A percentile compares a stretch with the other conserved stretches of the same genome.
These are phyloP conservation scores for Curvularia lunata DNA, from an alignment of 2,329 filamentous ascomycete genomes.

Conservation along the genomic window DNA sequence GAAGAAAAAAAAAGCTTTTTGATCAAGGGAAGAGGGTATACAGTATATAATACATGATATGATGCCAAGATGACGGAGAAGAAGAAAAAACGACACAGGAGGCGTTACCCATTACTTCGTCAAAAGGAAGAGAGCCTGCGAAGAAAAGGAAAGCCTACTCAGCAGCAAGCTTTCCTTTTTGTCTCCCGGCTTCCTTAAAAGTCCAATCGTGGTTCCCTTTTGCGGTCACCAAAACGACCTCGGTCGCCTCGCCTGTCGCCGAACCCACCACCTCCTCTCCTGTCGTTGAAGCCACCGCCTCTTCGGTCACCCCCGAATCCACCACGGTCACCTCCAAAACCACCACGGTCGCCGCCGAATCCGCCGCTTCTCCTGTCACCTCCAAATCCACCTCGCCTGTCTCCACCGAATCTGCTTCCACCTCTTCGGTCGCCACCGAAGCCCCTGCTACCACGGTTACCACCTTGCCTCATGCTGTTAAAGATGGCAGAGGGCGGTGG, in stretches of 20 bases:
- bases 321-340: conserved; percentile 22
- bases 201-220: conserved; percentile 19
- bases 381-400: conserved; percentile 21
- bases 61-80: not conserved
- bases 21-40: conserved; percentile 6
- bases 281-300: conserved; percentile 13
- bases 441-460: conserved; percentile 15
- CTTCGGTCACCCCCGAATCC: conserved; percentile 15
- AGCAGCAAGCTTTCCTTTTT: not conserved
- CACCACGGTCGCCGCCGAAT: conserved; percentile 13
- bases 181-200: conserved; percentile 1
- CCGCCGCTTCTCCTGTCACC: conserved; percentile 18
- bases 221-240: conserved; percentile 20
- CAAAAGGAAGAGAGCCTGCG: not conserved
- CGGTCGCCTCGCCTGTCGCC: conserved; percentile 15
- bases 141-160: not conserved
- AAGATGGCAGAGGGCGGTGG: conserved; percentile 35
- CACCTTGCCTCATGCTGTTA: conserved; percentile 16
- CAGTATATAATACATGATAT: conserved; percentile 9
- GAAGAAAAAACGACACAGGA: not conserved
- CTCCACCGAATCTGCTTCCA: conserved; percentile 16
- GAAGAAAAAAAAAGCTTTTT: conserved; percentile 1
- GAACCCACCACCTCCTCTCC: conserved; percentile 15
- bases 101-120: conserved; percentile 1
- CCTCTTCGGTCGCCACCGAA: conserved; percentile 22